Base-by-base conservation (phyloP, 2,329 filamentous ascomycete species). In the Fusarium sp. region DNA sequence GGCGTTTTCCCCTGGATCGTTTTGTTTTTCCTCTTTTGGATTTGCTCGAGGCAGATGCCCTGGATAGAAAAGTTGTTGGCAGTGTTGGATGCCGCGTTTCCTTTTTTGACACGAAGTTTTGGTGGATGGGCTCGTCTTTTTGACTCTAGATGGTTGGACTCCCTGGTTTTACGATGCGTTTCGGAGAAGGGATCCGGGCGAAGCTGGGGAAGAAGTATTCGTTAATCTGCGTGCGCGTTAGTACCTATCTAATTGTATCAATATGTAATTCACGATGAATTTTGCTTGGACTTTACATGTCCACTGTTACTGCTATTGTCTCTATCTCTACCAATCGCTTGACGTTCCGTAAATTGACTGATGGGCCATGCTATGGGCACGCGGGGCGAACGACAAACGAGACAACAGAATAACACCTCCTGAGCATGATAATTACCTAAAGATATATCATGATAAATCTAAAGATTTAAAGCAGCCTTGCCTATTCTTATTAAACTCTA, bases 1-100 rank as follows among this genome's bases (percentile, higher is more conserved):
- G 78, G 78, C 78, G 78, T 80, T 80, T 68, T 66, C 8, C 22
- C 43, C 43, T 18, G 43, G 43, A 48, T 48, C 14, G 16, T 8
- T 60, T 54, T 7, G n/a, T 18, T 37, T 37, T 50, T 48, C 41
- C 29, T 31, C 29, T 31, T 29, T 50, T 50, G 24, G 22, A 27
- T 29, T 50, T 50, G 24, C 24, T 50, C 8, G 43, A 48, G 43
- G 58, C 31, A 61, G 65, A 61, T 67, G 68, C 67, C 67, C 41
- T 39, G 54, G 45, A 41, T 73, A 64, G 59, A 75, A 75, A 67
- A 67, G 69, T 63, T 65, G 64, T 43, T 7, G 69, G 61, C 63
- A 41, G 50, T 54, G 31, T 68, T 71, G 66, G 27, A 69, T 72
- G 52, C 61, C 50, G 52, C 27, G 45, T 35, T 58, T 39, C 37